phyloP scores from a whole-genome alignment of 176 grass and related monocot species.

The Aegilops longissima region DNA sequence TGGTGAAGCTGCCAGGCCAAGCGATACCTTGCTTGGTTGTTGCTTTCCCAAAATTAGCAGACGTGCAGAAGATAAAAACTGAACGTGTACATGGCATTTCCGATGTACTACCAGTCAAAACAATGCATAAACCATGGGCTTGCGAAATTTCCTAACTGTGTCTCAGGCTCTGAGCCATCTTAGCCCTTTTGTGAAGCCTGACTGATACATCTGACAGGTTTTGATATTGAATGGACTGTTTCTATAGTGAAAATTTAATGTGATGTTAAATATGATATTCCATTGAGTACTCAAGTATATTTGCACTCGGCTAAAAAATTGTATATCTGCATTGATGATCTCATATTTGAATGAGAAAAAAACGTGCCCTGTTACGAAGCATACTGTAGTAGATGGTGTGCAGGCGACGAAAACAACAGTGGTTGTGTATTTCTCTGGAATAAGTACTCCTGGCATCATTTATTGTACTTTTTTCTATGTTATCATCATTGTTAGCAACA shows the following conservation, averaged over 20 bases:
- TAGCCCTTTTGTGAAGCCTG: not conserved
- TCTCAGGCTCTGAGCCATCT: not conserved
- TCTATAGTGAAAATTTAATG: not conserved
- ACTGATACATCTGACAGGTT: not conserved
- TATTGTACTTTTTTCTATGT: conserved; percentile 18
- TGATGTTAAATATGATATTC: not conserved
- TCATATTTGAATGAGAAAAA: not conserved
- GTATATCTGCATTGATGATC: not conserved
- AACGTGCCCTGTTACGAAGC: not conserved
- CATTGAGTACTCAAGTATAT: not conserved
- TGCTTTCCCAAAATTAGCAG: not conserved
- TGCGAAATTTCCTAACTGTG: not conserved
- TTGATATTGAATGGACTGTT: not conserved
- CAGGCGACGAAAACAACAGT: not conserved
- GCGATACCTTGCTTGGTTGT: not conserved
- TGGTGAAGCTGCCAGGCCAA: not conserved
- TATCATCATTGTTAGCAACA: not conserved
- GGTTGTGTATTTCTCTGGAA: not conserved
- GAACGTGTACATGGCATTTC: not conserved
- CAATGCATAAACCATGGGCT: not conserved
- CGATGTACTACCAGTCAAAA: not conserved
- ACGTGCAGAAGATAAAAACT: not conserved
- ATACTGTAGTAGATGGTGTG: not conserved
- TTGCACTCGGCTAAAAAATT: not conserved
- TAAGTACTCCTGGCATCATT: not conserved